A percentile compares a stretch with the other conserved stretches of the same genome.
These are phyloP conservation scores for Mycogone perniciosa DNA, from an alignment of 2,329 filamentous ascomycete species.

Conservation along the genomic window DNA sequence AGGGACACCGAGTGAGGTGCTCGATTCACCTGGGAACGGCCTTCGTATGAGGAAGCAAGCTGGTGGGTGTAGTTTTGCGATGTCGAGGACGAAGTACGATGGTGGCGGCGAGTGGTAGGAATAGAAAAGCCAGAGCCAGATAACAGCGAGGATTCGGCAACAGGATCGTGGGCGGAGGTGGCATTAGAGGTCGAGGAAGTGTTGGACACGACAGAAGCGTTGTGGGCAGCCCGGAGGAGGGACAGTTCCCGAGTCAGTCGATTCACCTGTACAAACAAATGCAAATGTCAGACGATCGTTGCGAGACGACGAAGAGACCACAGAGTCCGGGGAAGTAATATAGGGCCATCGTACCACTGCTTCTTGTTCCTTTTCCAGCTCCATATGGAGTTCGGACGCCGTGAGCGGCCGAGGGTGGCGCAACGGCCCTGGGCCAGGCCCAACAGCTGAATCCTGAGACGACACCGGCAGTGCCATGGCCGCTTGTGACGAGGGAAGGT, in stretches of 20 bases:
- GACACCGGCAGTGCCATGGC: slow-evolving; percentile 22
- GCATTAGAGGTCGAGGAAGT: slow-evolving; percentile 55
- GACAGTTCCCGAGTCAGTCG: slow-evolving; percentile 84
- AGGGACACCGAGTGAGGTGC: slow-evolving; percentile 39
- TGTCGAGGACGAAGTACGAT: slow-evolving; percentile 53
- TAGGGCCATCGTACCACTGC: slow-evolving; percentile 60
- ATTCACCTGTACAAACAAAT: slow-evolving; percentile 60
- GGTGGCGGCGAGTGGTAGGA: slow-evolving; percentile 48
- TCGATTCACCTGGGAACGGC: slow-evolving; percentile 38
- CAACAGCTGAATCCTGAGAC: slow-evolving; percentile 35
- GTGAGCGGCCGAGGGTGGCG: slow-evolving; percentile 85
- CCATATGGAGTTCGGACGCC: slow-evolving; percentile 77
- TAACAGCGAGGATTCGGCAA: slow-evolving; percentile 46
- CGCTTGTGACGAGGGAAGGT: slow-evolving; percentile 13
- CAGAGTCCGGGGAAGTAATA: neutral
- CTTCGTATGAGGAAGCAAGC: slow-evolving; percentile 31
- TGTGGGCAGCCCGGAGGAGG: slow-evolving; percentile 66
- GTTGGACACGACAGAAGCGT: slow-evolving; percentile 60
- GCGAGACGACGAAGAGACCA: neutral
- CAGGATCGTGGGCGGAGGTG: slow-evolving; percentile 42
- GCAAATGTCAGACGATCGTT: slow-evolving; percentile 2
- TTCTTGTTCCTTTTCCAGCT: slow-evolving; percentile 93
- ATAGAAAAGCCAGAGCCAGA: slow-evolving; percentile 54
- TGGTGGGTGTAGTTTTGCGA: slow-evolving; percentile 43
- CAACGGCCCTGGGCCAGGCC: slow-evolving; percentile 60